These are phyloP conservation scores for Coemansia sp. DNA, from an alignment of 192 early-diverging fungal species.

Conservation along the genomic window DNA sequence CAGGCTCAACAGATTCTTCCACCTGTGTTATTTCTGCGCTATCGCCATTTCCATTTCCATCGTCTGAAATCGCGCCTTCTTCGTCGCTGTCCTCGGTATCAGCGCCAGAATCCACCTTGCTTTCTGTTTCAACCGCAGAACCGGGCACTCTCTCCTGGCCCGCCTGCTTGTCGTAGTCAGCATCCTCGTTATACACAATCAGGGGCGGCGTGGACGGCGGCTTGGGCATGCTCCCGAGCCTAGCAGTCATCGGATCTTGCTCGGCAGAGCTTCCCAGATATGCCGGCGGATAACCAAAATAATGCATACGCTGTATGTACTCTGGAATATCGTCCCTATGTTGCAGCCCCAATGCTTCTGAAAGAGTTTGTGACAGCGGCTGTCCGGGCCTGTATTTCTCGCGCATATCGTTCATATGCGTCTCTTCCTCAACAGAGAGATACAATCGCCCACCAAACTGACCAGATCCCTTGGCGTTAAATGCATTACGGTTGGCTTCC, in stretches of 20 bases:
- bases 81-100: constrained; percentile 21
- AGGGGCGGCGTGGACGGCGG: constrained; percentile 25
- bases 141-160: not conserved
- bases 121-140: not conserved
- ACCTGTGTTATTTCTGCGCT: not conserved
- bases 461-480: constrained; percentile 24
- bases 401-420: constrained; percentile 33
- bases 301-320: constrained; percentile 39
- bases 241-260: constrained; percentile 38
- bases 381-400: constrained; percentile 29
- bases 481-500: constrained; percentile 31
- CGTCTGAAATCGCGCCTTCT: constrained; percentile 30
- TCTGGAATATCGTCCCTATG: constrained; percentile 24
- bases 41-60: not conserved
- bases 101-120: not conserved
- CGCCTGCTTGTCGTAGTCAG: constrained; percentile 17
- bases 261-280: constrained; percentile 29
- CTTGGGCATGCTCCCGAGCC: not conserved
- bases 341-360: constrained; percentile 34
- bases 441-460: constrained; percentile 40
- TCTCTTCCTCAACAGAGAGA: constrained; percentile 32
- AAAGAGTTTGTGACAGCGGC: constrained; percentile 35
- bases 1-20: not conserved
- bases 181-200: constrained; percentile 23
- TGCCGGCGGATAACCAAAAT: constrained; percentile 45